Percentiles rank a stretch among this genome's conserved stretches.
phyloP scores from a whole-genome alignment of 208 protist genomes.

The Crithidia bombi region DNA sequence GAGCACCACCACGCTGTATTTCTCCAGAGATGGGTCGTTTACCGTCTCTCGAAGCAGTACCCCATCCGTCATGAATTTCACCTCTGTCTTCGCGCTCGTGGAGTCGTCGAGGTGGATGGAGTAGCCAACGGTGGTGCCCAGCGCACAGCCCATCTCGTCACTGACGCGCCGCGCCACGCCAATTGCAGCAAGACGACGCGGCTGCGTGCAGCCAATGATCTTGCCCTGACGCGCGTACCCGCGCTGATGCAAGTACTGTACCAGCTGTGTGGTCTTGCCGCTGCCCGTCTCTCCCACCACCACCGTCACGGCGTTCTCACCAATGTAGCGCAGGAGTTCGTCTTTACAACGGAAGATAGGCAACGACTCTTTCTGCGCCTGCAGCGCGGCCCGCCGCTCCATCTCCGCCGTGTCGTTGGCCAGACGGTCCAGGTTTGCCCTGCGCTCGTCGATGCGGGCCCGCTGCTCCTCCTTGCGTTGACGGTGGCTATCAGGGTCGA shows the following conservation, averaged over 20 bases:
- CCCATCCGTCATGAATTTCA: constrained; percentile 97
- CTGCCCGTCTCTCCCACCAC: constrained; percentile 92
- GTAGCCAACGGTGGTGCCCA: constrained; percentile 92
- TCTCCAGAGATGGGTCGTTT: constrained; percentile 77
- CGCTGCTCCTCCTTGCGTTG: constrained; percentile 30
- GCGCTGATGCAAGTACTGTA: constrained; percentile 86
- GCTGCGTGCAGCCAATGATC: constrained; percentile 94
- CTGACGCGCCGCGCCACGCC: constrained; percentile 93
- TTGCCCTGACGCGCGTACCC: constrained; percentile 63
- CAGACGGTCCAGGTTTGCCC: constrained; percentile 21
- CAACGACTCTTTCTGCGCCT: constrained; percentile 44
- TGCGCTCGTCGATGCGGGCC: constrained; percentile 22
- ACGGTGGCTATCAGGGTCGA: constrained; percentile 2
- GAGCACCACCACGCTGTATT: constrained; percentile 98
- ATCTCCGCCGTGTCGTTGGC: constrained; percentile 25
- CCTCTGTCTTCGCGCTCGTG: constrained; percentile 78
- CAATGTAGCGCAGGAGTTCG: constrained; percentile 80
- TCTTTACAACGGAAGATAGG: constrained; percentile 73
- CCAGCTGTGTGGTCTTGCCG: constrained; percentile 93
- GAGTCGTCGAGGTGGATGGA: constrained; percentile 94
- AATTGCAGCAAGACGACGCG: constrained; percentile 95
- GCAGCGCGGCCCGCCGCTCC: constrained; percentile 41
- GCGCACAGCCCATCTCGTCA: constrained; percentile 89
- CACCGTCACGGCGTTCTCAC: constrained; percentile 81
- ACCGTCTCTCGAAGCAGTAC: constrained; percentile 96